phyloP scores from a whole-genome alignment of 768 basidiomycete species.

The Lentinula sp. region DNA sequence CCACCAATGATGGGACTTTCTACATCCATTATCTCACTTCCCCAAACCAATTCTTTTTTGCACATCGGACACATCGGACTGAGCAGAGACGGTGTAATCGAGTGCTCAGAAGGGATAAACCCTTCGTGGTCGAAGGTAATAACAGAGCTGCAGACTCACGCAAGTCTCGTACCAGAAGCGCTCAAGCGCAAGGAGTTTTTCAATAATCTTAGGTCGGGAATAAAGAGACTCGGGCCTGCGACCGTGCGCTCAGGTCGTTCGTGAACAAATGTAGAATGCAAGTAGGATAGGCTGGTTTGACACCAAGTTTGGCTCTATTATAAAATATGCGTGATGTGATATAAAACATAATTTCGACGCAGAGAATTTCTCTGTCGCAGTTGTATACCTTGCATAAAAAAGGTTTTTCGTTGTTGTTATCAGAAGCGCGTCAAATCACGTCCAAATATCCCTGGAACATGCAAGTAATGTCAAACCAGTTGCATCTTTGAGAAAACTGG shows the following conservation, averaged over 20 bases:
- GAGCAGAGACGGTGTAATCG: slow-evolving; percentile 41
- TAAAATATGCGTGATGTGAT: neutral
- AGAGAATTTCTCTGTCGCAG: too few relatives aligned
- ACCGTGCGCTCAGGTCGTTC: neutral
- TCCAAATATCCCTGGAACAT: slow-evolving; percentile 61
- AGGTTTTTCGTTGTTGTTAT: neutral
- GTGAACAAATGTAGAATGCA: neutral
- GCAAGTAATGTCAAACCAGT: slow-evolving; percentile 3
- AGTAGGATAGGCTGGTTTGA: neutral
- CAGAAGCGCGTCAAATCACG: slow-evolving; percentile 69
- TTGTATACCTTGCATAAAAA: too few relatives aligned
- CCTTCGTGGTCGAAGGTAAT: slow-evolving; percentile 45
- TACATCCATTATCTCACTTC: slow-evolving; percentile 48
- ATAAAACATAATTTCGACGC: too few relatives aligned
- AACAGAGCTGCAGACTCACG: slow-evolving; percentile 19
- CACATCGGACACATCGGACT: slow-evolving; percentile 65
- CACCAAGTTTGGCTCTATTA: neutral
- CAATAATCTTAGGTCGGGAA: neutral
- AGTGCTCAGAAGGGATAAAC: slow-evolving; percentile 48
- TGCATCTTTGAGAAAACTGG: slow-evolving; percentile 4
- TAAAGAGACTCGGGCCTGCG: neutral
- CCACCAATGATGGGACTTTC: slow-evolving; percentile 21
- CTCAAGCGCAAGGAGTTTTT: neutral
- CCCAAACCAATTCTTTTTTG: slow-evolving; percentile 54
- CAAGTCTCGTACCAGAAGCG: neutral